phyloP scores from a whole-genome alignment of 164 flowering plant genomes.

The Kingdonia uniflora region DNA sequence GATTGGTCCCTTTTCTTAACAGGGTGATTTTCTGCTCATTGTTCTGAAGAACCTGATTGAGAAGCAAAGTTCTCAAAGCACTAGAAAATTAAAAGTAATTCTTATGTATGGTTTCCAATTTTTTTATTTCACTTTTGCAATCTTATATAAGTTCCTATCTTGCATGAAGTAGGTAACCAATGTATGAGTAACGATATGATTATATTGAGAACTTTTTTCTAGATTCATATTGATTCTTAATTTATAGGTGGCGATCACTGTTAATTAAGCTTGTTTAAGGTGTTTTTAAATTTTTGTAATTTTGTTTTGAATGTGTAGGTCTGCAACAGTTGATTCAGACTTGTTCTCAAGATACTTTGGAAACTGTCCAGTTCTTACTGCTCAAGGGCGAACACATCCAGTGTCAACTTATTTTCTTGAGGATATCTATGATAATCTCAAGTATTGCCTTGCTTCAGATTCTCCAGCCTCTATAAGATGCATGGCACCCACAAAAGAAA shows the following conservation, averaged over 20 bases:
- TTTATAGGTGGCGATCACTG: too few relatives aligned
- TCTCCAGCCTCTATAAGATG: constrained; percentile 52
- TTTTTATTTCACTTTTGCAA: background rate
- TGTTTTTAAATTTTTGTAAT: background rate
- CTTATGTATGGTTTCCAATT: constrained; percentile 51
- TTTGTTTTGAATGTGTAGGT: constrained; percentile 34
- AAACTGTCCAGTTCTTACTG: constrained; percentile 68
- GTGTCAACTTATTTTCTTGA: constrained; percentile 78
- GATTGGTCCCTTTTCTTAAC: constrained; percentile 15
- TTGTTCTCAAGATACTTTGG: constrained; percentile 79
- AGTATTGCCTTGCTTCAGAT: constrained; percentile 73
- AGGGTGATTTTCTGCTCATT: constrained; percentile 92
- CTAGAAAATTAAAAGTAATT: constrained; percentile 56
- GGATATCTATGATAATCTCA: constrained; percentile 63
- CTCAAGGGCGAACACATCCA: constrained; percentile 80
- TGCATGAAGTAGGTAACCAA: too few relatives aligned
- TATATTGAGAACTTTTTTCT: too few relatives aligned
- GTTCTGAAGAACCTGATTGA: constrained; percentile 69
- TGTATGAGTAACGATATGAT: too few relatives aligned
- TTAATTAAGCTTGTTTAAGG: constrained; percentile 37
- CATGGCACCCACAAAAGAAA: constrained; percentile 24
- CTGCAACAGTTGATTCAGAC: constrained; percentile 84
- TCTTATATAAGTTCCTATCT: too few relatives aligned
- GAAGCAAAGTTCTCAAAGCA: constrained; percentile 38
- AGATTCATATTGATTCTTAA: too few relatives aligned